Conservation (phyloP, 1,139 yeast genomes). For the Candida frijolesensis region DNA sequence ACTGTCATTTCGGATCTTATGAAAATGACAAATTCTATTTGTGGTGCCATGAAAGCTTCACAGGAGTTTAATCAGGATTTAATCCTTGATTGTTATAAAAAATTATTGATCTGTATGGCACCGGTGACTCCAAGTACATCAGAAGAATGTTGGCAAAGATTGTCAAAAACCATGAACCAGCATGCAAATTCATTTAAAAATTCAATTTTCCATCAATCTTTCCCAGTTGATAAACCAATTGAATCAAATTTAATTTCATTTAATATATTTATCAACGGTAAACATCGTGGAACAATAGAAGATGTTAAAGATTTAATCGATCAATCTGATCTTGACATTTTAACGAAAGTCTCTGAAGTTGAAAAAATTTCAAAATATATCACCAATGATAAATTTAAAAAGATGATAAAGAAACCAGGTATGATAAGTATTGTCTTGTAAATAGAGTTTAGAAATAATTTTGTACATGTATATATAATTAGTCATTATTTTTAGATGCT, state of each 20-base stretch:
- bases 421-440: constrained; percentile 29
- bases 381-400: constrained; percentile 15
- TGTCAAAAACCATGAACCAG: constrained; percentile 24
- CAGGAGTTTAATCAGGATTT: constrained; percentile 28
- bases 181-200: constrained; percentile 33
- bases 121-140: constrained; percentile 82
- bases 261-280: constrained; percentile 71
- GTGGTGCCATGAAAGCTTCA: constrained; percentile 34
- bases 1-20: constrained; percentile 87
- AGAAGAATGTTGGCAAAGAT: constrained; percentile 77
- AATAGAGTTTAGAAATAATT: constrained; percentile 3
- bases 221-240: constrained; percentile 50
- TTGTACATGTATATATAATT: constrained; percentile 2
- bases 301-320: constrained; percentile 18
- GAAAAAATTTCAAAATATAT: constrained; percentile 14
- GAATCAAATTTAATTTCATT: constrained; percentile 40
- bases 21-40: constrained; percentile 71
- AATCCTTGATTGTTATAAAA: constrained; percentile 46
- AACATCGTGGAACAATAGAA: constrained; percentile 52
- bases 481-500: not conserved
- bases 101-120: constrained; percentile 58
- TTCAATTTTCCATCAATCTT: constrained; percentile 55
- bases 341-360: constrained; percentile 17
- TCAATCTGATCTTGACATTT: constrained; percentile 33
- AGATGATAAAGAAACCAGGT: constrained; percentile 29